These are phyloP conservation scores for Oryza coarctata DNA, from an alignment of 176 grass and related monocot genomes.

Conservation along the genomic window DNA sequence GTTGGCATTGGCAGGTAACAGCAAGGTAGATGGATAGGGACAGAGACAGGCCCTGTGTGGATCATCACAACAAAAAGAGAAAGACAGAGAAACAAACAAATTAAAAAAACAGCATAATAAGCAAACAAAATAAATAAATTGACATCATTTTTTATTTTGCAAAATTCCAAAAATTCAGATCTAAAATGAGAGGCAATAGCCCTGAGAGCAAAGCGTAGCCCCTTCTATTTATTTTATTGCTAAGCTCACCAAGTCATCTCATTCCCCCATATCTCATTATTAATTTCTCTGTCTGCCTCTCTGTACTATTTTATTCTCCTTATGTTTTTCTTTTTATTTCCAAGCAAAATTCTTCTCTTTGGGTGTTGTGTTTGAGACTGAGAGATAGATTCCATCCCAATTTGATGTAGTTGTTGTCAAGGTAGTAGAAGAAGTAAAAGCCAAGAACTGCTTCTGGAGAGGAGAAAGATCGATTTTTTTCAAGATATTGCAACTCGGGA, in stretches of 20 bases:
- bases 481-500: not conserved
- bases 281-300: not conserved
- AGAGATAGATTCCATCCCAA: constrained; percentile 45
- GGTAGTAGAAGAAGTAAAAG: not conserved
- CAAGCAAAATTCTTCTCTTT: constrained; percentile 10
- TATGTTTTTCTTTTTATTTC: constrained; percentile 27
- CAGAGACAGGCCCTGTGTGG: constrained; percentile 34
- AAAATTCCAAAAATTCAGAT: constrained; percentile 9
- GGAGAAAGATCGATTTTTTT: constrained; percentile 16
- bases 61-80: constrained; percentile 32
- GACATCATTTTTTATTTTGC: not conserved
- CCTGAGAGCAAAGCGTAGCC: not conserved
- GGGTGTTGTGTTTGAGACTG: constrained; percentile 31
- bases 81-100: not conserved
- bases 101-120: not conserved
- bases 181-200: constrained; percentile 25
- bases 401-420: constrained; percentile 21
- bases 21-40: constrained; percentile 53
- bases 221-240: constrained; percentile 7
- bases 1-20: constrained; percentile 45
- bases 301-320: constrained; percentile 4
- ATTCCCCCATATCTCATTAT: not conserved
- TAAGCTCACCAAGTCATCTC: constrained; percentile 41
- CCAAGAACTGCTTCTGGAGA: constrained; percentile 38
- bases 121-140: not conserved